Base-by-base conservation (phyloP, 2,329 filamentous ascomycete genomes). In the Colletotrichum sublineola region DNA sequence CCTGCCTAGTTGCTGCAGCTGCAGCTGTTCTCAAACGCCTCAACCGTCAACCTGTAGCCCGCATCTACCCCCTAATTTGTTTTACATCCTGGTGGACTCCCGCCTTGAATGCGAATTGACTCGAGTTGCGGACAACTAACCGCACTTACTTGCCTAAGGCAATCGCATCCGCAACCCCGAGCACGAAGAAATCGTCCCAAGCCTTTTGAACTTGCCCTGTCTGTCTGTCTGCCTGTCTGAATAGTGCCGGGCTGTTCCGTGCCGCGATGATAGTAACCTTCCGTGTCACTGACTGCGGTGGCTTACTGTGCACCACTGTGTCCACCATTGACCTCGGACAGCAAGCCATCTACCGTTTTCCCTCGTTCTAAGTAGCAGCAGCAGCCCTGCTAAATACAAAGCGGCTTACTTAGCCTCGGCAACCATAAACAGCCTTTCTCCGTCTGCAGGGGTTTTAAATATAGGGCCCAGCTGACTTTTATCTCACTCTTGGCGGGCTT, bases 11-110 rank as follows among this genome's bases (percentile, higher is more conserved):
- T 9, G 38, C 42, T 3, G 42, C 42, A 31, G 46, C 62, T 55
- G 31, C 33, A 50, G 62, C 55, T 57, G 55, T 57, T 57, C 55
- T 24, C 36, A 57, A 57, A 38, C 36, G 12, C 20, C 15, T 29
- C 11, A 40, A 57, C 20, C 14, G 20, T 40, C 55, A 24, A 40
- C 33, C 46, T 50, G 24, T 24, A 63, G 38, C 46, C 60, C 46
- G 60, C 46, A 38, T 52, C 38, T 18, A 8, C 44, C 60, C 53
- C 57, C 29, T 42, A 18, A 14, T 36, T 44, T 62, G 42, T 36
- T 48, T 46, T 36, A 24, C 29, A 33, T 36, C 20, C n/a, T 31
- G 38, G 60, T 36, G 60, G 57, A 11, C 8, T 48, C 44, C 20
- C 18, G 52, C 18, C 6, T 5, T 33, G 8, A 20, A 11, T 11